Evolutionary conservation across 2,329 filamentous ascomycete genomes (phyloP).

Genomic region (Colletotrichum lini): DNA sequence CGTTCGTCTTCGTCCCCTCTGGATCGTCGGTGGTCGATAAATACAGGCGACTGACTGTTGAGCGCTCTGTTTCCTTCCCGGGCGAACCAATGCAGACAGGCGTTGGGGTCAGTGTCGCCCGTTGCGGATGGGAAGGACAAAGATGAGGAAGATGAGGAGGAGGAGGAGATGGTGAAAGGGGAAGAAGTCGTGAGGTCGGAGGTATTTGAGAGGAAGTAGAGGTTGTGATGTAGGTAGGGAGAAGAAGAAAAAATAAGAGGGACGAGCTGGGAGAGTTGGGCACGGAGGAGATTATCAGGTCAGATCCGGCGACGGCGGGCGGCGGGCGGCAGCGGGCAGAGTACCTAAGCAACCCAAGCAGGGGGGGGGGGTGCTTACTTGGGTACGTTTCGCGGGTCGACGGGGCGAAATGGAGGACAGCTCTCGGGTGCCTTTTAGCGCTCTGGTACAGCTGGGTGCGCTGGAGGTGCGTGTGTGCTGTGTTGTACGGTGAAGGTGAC

Average conservation of each 20-base stretch:
- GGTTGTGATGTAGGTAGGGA: no score
- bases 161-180: background rate
- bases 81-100: conserved; percentile 12
- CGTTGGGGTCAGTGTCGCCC: background rate
- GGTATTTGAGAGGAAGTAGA: background rate
- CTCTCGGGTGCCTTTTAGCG: conserved; percentile 17
- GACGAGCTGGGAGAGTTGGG: conserved; percentile 12
- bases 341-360: no score
- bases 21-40: background rate
- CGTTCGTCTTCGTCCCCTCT: no score
- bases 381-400: conserved; percentile 16
- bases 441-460: conserved; percentile 2
- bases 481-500: no score
- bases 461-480: no score
- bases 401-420: conserved; percentile 20
- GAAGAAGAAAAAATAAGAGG: background rate
- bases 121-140: background rate
- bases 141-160: background rate
- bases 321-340: background rate
- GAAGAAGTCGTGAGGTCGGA: conserved; percentile 1
- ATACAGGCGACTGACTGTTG: background rate
- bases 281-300: conserved; percentile 19
- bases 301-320: background rate
- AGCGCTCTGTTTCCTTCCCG: conserved; percentile 7
- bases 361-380: background rate